Conservation (phyloP, 495 filamentous ascomycete genomes). For the Astrothelium subdiscretum region DNA sequence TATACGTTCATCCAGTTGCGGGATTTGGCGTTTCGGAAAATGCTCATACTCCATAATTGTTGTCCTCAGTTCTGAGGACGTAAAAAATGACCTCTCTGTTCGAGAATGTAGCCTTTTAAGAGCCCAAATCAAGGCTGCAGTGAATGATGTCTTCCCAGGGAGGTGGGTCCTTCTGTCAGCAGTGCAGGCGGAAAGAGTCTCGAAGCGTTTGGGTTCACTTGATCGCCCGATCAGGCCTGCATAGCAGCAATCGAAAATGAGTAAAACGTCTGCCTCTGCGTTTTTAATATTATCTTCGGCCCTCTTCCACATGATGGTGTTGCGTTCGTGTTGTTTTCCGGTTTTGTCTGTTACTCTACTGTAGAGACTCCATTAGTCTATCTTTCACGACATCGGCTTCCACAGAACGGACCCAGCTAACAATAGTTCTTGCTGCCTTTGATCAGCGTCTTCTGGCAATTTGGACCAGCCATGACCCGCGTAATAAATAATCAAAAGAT, state of each 20-base stretch:
- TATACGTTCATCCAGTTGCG: not conserved
- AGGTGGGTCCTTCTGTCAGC: not conserved
- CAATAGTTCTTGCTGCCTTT: not conserved
- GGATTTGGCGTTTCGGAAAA: not conserved
- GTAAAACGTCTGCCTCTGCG: constrained; percentile 8
- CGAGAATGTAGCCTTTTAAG: not conserved
- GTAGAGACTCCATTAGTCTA: not conserved
- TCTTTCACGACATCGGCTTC: no score
- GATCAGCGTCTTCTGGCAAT: not conserved
- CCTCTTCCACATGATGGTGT: not conserved
- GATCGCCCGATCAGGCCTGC: not conserved
- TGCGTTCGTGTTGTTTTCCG: not conserved
- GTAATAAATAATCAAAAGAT: constrained; percentile 16
- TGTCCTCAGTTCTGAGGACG: not conserved
- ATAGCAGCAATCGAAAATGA: constrained; percentile 11
- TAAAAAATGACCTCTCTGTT: not conserved
- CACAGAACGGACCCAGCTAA: not conserved
- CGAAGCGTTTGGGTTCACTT: not conserved
- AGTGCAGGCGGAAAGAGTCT: not conserved
- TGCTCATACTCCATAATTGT: not conserved
- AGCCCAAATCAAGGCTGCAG: not conserved
- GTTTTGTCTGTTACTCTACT: not conserved
- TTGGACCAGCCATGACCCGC: constrained; percentile 13
- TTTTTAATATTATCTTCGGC: not conserved
- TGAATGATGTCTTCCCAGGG: not conserved